Percentiles rank a stretch among this genome's conserved stretches.
Evolutionary conservation across 805 yeast species (phyloP).

Genomic region (Candida gorgasii): DNA sequence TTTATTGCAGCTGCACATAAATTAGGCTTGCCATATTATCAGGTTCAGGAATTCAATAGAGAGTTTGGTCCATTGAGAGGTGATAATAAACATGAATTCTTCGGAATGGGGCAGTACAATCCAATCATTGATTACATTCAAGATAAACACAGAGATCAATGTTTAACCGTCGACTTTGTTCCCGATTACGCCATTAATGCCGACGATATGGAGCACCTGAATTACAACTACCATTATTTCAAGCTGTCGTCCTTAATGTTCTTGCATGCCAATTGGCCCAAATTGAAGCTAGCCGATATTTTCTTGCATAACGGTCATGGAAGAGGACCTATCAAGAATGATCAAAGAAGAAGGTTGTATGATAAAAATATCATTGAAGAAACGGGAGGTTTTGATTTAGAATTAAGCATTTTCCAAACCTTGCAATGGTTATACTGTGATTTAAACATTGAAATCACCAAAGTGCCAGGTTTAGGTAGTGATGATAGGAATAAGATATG

Average conservation of each 20-base stretch:
- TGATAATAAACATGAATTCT: conserved; percentile 27
- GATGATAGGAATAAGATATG: conserved; percentile 27
- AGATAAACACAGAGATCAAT: conserved; percentile 13
- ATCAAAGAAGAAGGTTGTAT: conserved; percentile 29
- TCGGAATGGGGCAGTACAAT: conserved; percentile 41
- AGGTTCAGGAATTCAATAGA: conserved; percentile 36
- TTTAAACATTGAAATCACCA: conserved; percentile 18
- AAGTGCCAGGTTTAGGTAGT: conserved; percentile 22
- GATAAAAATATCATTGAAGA: conserved; percentile 25
- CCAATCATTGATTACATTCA: conserved; percentile 29
- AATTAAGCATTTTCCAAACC: conserved; percentile 26
- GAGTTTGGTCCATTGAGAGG: conserved; percentile 36
- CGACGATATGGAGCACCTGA: conserved; percentile 21
- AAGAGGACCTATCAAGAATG: conserved; percentile 26
- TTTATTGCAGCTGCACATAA: conserved; percentile 44
- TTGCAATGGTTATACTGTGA: conserved; percentile 32
- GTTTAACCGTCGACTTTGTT: conserved; percentile 11
- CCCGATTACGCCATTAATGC: conserved; percentile 24
- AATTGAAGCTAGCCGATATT: conserved; percentile 26
- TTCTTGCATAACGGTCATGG: conserved; percentile 26
- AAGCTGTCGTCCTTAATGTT: conserved; percentile 29
- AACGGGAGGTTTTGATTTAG: conserved; percentile 28
- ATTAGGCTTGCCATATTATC: conserved; percentile 36
- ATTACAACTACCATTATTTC: conserved; percentile 32
- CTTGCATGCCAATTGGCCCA: conserved; percentile 43